Base-by-base conservation (phyloP, 768 basidiomycete genomes). In the Leucosporidium creatinivorum region DNA sequence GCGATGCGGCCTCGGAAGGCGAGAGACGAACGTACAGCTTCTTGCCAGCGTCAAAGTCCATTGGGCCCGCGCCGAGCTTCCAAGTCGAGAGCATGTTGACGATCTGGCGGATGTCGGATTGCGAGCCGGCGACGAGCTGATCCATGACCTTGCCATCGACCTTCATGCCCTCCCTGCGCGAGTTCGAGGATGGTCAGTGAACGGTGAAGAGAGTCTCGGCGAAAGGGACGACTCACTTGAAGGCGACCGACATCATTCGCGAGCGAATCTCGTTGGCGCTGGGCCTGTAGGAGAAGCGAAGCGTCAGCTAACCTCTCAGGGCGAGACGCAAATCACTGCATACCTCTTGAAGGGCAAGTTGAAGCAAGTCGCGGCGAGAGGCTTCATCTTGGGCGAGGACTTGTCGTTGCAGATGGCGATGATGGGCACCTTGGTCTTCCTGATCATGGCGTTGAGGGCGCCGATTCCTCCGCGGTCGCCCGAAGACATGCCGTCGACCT, bases 401-500 rank as follows among this genome's bases (percentile, higher is more conserved):
- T 84, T 81, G 75, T 99, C 96, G 73, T 99, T 99, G 44, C 93
- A 93, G 68, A 99, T 97, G 74, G 94, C 93, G 44, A 99, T 96
- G 70, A 99, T 91, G 0, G 96, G 96, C 50, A 89, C 92, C 81
- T 88, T 91, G 26, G 89, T 88, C 81, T 94, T 97, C 80, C 88
- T 92, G 73, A 99, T 94, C 68, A 99, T 76, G 0, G 86, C 86
- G 66, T 91, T 91, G 73, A 99, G 77, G 9, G 96, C 96, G 28
- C 91, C 94, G 2, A 98, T 90, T 63, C 96, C 96, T 21, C 96
- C 96, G 55, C 96, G 84, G 78, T 99, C 96, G 23, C 96, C 96
- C 4, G 90, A 89, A 8, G 92, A 94, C 93, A 98, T 99, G 1
- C 96, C 96, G 72, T 99, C 96, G 3, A 98, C 94, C 77, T 99